Percentiles rank a stretch among this genome's conserved stretches.
Conservation (phyloP, 768 basidiomycete species). For the Sarcomyxa edulis region DNA sequence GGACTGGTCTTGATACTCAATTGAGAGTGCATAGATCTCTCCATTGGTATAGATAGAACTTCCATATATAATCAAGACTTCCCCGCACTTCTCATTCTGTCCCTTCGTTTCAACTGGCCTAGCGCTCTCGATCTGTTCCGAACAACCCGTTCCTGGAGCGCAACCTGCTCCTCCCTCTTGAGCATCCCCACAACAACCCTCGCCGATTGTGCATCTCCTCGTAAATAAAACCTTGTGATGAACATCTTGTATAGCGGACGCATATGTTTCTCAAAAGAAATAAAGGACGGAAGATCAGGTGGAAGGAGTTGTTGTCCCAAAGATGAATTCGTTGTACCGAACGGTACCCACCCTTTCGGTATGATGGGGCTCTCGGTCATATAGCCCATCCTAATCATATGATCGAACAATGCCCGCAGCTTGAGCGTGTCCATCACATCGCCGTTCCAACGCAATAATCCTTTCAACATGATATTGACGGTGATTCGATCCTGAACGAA, state of each 20-base stretch:
- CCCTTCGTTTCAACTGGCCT: too few relatives aligned
- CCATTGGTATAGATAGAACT: too few relatives aligned
- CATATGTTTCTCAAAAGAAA: constrained; percentile 57
- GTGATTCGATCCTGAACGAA: constrained; percentile 68
- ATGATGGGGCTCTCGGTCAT: constrained; percentile 32
- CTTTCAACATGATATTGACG: constrained; percentile 62
- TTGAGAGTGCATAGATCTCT: too few relatives aligned
- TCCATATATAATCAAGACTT: too few relatives aligned
- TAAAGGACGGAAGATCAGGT: constrained; percentile 31
- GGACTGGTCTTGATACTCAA: too few relatives aligned
- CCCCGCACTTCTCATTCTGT: too few relatives aligned
- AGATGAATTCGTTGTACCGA: constrained; percentile 28
- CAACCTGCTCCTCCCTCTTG: constrained; percentile 33
- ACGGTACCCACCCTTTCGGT: constrained; percentile 32
- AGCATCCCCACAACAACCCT: constrained; percentile 50
- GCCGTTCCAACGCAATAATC: constrained; percentile 46
- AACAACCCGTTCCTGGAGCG: too few relatives aligned
- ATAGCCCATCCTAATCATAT: constrained; percentile 55
- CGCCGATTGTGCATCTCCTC: constrained; percentile 51
- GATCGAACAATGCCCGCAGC: constrained; percentile 59
- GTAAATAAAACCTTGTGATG: constrained; percentile 54
- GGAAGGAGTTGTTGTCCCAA: constrained; percentile 17
- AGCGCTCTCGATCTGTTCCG: too few relatives aligned
- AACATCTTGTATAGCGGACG: constrained; percentile 71
- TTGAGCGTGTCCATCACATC: constrained; percentile 34